Base-by-base conservation (phyloP, 495 filamentous ascomycete genomes). In the Neurospora africana region DNA sequence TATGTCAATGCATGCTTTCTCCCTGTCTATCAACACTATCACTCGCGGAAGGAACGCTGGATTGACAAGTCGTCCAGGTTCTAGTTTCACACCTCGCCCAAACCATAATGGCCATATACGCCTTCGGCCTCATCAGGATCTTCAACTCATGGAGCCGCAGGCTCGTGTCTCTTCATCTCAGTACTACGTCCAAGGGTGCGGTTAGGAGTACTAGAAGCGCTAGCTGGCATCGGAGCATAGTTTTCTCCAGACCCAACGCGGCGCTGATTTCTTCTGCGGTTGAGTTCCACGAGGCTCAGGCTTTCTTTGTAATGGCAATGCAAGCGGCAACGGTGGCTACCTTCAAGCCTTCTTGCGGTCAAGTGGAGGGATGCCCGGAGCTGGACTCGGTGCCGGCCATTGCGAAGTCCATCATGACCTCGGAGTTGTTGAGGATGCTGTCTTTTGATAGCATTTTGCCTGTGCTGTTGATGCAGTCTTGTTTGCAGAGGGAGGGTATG, bases 271-370 rank as follows among this genome's bases (percentile, higher is more conserved):
- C 70, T 3, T 21, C 53, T 21, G 30, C 70, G 6, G 44, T 67
- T 6, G 70, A 71, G 27, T 71, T 71, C 3, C 70, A 71, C 35
- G 53, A 71, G 39, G 70, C 70, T 0, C 70, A 71, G 19, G 15
- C 44, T 4, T 71, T 71, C 8, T 67, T 71, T 15, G 67, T 58
- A 3, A 27, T 68, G 44, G 70, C 70, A 7, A 71, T 71, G 38
- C 70, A 71, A 37, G 33, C 67, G 6, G 53, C 44, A 0, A 68
- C 70, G 3, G 10, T 71, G 13, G 70, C 70, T 7, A 71, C 70
- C 10, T 37, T 37, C 36, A 37, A 37, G 15, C 15, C 15, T 41
- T 17, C 39, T 41, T 41, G 11, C 39, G 39, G 5, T 19, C 39
- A 41, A 17, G 15, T 41, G 15, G 15, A 13, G 2, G 2, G 0